Percentiles rank a stretch among this genome's conserved stretches.
These are phyloP conservation scores for Aspergillus floridensis DNA, from an alignment of 2,329 filamentous ascomycete genomes.

Conservation along the genomic window DNA sequence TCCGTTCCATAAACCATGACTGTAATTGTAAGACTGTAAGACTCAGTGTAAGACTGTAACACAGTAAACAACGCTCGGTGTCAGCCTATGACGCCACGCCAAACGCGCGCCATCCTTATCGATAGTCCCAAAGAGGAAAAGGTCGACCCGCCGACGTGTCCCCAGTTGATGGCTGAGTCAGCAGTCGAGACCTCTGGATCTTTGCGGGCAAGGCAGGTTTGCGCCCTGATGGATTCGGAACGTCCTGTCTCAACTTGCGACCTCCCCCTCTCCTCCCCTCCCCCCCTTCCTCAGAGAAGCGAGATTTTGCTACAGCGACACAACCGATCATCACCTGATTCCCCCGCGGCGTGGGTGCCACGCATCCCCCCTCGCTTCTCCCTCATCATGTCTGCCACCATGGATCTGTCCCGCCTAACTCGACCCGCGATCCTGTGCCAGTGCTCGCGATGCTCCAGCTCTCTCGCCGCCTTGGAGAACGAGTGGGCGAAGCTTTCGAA, in stretches of 20 bases:
- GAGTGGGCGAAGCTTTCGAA: constrained; percentile 42
- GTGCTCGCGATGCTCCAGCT: constrained; percentile 41
- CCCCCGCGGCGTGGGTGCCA: background rate
- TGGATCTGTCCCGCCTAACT: constrained; percentile 37
- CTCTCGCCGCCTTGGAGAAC: constrained; percentile 41
- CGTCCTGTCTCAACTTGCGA: constrained; percentile 10
- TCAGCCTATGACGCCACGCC: constrained; percentile 10
- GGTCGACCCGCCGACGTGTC: constrained; percentile 17
- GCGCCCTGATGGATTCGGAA: constrained; percentile 8
- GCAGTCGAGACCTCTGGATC: constrained; percentile 25
- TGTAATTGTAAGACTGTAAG: background rate
- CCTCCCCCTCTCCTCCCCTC: too few relatives aligned
- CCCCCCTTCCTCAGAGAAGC: too few relatives aligned
- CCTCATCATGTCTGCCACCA: constrained; percentile 13
- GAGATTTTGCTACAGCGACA: constrained; percentile 4
- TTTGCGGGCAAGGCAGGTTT: constrained; percentile 19
- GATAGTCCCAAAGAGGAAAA: constrained; percentile 22
- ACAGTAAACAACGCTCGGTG: background rate
- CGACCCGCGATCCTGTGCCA: constrained; percentile 40
- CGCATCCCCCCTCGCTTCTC: background rate
- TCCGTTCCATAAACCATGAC: too few relatives aligned
- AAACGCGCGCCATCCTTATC: constrained; percentile 17
- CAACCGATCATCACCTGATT: background rate
- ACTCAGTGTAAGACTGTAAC: background rate
- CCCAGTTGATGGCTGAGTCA: constrained; percentile 29